These are phyloP conservation scores for Alternaria burnsii DNA, from an alignment of 2,329 filamentous ascomycete genomes.

Conservation along the genomic window DNA sequence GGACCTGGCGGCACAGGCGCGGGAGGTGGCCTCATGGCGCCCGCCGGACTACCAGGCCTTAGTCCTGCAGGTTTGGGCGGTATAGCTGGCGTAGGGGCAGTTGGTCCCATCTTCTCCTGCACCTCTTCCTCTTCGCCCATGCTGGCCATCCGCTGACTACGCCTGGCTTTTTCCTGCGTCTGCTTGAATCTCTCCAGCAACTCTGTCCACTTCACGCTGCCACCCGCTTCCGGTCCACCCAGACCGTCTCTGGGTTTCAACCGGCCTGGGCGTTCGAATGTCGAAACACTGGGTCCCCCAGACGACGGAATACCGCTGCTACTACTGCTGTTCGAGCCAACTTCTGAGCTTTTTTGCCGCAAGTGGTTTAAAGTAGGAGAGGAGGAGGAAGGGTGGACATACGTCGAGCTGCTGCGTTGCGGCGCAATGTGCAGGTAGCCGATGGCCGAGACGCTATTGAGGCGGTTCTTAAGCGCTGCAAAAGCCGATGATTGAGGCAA, in stretches of 20 bases:
- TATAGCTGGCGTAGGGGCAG: constrained; percentile 33
- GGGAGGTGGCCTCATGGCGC: constrained; percentile 32
- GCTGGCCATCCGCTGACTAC: constrained; percentile 67
- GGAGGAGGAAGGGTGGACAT: constrained; percentile 57
- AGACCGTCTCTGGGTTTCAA: constrained; percentile 69
- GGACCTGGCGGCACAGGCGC: constrained; percentile 23
- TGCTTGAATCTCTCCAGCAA: constrained; percentile 92
- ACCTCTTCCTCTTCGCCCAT: constrained; percentile 47
- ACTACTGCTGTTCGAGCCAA: constrained; percentile 42
- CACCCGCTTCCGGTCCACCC: constrained; percentile 66
- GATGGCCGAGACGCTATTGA: constrained; percentile 97
- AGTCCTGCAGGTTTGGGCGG: constrained; percentile 34
- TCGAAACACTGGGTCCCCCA: constrained; percentile 39
- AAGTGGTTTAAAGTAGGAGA: constrained; percentile 49
- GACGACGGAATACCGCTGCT: constrained; percentile 28
- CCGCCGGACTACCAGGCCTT: constrained; percentile 35
- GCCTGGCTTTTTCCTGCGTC: constrained; percentile 85
- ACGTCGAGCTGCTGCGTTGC: constrained; percentile 71
- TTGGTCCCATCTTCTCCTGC: constrained; percentile 40
- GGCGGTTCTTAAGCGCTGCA: constrained; percentile 91
- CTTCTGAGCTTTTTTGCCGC: constrained; percentile 54
- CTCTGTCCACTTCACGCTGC: constrained; percentile 88
- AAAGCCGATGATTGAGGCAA: constrained; percentile 98
- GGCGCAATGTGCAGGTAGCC: constrained; percentile 88
- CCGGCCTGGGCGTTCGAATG: constrained; percentile 66